Evolutionary conservation across 495 filamentous ascomycete genomes (phyloP), one percentile per base, ranked within the genome.

Genomic region (Talaromyces wortmannii): DNA sequence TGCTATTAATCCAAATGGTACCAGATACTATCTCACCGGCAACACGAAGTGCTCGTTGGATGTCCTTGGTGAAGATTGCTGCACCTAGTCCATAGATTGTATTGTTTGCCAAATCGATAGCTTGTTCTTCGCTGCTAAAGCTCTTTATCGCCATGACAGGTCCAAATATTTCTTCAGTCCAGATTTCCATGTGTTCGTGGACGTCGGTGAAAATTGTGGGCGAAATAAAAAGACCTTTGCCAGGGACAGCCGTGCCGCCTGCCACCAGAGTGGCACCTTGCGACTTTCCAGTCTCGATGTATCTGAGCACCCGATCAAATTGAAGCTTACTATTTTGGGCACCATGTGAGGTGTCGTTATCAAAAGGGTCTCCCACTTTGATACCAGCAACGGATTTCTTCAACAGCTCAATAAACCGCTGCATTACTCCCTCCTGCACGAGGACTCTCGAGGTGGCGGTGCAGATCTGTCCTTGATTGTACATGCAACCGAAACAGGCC

Each of bases 381-480:
- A 10, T 40, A 2, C 13, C 36, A 40, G 13, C 36, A 40, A 13
- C 36, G 63, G 3, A 70, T 47, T 5, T 52, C 45, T 0, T 61
- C 63, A 7, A 96, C 82, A 17, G 91, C 91, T 3, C 90, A 91
- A 65, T 95, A 96, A 0, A 90, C 95, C 71, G 95, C 91, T 66
- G 95, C 91, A 0, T 67, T 71, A 95, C 71, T 44, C 67, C 70
- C 49, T 92, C 86, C 53, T 97, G 89, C 3, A 96, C 90, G 18
- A 92, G 78, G 52, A 96, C 82, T 31, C 92, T 83, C 29, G 89
- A 92, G 0, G 90, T 96, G 12, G 92, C 91, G 6, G 89, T 90
- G 74, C 91, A 97, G 57, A 96, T 86, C 72, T 97, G 89, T 46
- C 91, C 91, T 79, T 89, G 85, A 70, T 95, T 92, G 32, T 68